phyloP scores from a whole-genome alignment of 345 rosid species.

The Luvunga scandens region DNA sequence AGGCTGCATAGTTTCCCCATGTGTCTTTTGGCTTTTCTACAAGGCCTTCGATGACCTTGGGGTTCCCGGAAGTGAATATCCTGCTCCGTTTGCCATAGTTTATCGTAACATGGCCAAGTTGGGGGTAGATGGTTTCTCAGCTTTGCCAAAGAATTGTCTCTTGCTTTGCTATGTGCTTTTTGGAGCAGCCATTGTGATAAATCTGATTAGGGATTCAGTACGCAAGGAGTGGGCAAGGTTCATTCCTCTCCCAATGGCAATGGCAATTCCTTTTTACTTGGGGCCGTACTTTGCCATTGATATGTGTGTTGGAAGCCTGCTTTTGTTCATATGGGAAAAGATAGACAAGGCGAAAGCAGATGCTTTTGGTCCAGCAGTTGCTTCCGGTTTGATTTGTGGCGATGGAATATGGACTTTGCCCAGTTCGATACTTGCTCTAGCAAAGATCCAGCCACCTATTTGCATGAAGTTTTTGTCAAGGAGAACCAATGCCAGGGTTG shows the following conservation, averaged over 20 bases:
- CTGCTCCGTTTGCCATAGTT: conserved; percentile 61
- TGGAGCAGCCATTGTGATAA: conserved; percentile 52
- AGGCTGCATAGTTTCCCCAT: conserved; percentile 77
- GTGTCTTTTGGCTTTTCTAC: conserved; percentile 82
- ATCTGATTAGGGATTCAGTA: conserved; percentile 42
- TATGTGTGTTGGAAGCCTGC: conserved; percentile 80
- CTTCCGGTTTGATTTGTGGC: conserved; percentile 83
- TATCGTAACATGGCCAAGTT: conserved; percentile 61
- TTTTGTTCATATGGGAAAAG: conserved; percentile 67
- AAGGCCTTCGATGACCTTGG: conserved; percentile 70
- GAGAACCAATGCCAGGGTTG: conserved; percentile 47
- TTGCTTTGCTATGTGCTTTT: conserved; percentile 59
- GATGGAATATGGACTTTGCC: conserved; percentile 83
- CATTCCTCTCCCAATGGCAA: conserved; percentile 80
- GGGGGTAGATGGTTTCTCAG: conserved; percentile 69
- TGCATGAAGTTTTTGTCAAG: conserved; percentile 82
- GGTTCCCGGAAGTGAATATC: conserved; percentile 40
- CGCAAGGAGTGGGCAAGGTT: conserved; percentile 42
- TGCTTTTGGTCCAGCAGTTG: conserved; percentile 72
- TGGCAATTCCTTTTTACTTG: conserved; percentile 85
- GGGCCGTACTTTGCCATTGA: conserved; percentile 82
- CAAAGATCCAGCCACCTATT: conserved; percentile 59
- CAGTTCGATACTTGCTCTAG: conserved; percentile 62
- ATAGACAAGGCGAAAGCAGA: conserved; percentile 59
- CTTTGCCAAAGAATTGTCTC: conserved; percentile 74